A percentile compares a stretch with the other conserved stretches of the same genome.
Evolutionary conservation across 495 filamentous ascomycete species (phyloP).

Genomic region (Xylaria castorea): DNA sequence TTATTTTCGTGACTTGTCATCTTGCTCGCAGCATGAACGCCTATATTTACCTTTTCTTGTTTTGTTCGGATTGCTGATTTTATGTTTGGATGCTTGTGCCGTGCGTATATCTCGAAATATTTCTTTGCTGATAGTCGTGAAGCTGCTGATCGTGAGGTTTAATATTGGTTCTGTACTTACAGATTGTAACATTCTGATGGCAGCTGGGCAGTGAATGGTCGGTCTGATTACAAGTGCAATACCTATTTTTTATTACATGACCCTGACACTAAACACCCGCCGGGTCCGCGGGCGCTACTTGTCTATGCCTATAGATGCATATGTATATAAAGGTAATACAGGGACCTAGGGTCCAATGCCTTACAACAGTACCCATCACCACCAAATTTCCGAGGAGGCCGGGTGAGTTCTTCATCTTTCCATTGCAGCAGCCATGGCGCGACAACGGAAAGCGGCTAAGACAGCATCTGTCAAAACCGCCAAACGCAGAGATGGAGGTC

Average conservation of each 20-base stretch:
- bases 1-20: not conserved
- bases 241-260: no score
- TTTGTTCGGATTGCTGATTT: not conserved
- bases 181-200: not conserved
- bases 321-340: not conserved
- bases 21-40: not conserved
- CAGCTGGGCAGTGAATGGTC: no score
- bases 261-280: no score
- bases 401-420: slow-evolving; percentile 1
- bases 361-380: no score
- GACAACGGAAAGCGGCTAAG: slow-evolving; percentile 34
- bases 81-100: not conserved
- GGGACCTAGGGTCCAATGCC: not conserved
- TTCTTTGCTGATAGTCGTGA: not conserved
- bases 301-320: not conserved
- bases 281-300: no score
- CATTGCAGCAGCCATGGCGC: slow-evolving; percentile 28
- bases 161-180: not conserved
- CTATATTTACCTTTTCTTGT: not conserved
- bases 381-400: slow-evolving; percentile 13
- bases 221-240: no score
- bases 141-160: not conserved
- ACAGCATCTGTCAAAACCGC: slow-evolving; percentile 27
- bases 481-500: slow-evolving; percentile 36
- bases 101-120: not conserved